Evolutionary conservation across 139 green algal species (phyloP).

Genomic region (Parachlorella kessleri): DNA sequence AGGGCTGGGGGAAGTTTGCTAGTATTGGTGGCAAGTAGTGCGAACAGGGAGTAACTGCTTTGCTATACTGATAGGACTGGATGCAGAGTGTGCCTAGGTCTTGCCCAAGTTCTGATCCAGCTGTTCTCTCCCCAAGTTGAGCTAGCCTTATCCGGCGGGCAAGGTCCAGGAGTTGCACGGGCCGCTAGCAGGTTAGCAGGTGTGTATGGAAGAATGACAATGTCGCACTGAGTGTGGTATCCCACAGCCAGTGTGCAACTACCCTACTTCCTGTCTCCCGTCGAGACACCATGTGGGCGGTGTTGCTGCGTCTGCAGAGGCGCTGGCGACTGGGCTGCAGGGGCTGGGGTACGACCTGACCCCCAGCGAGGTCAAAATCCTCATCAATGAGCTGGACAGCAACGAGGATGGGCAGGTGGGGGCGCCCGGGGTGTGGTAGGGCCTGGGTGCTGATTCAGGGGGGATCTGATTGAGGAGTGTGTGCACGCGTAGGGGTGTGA

Average conservation of each 20-base stretch:
- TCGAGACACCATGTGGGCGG: no score
- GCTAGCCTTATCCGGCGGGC: no score
- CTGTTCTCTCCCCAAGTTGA: neutral
- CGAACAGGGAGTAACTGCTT: neutral
- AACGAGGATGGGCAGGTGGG: conserved; percentile 28
- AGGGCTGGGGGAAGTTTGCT: neutral
- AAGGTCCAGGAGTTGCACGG: no score
- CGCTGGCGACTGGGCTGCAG: conserved; percentile 56
- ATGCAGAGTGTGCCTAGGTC: neutral
- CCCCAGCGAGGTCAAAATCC: conserved; percentile 26
- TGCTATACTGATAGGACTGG: neutral
- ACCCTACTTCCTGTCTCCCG: no score
- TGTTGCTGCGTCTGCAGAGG: no score
- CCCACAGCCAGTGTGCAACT: no score
- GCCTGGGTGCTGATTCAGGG: conserved; percentile 14
- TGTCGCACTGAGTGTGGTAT: no score
- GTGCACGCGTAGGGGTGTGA: no score
- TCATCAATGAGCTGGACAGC: conserved; percentile 58
- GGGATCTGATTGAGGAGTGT: no score
- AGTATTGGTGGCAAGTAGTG: neutral
- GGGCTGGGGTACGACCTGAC: conserved; percentile 61
- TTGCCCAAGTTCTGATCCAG: neutral
- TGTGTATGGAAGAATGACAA: no score
- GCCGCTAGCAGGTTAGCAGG: no score
- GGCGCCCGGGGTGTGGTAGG: conserved; percentile 15